These are phyloP conservation scores for Fusarium sacchari DNA, from an alignment of 2,329 filamentous ascomycete genomes.

Conservation along the genomic window DNA sequence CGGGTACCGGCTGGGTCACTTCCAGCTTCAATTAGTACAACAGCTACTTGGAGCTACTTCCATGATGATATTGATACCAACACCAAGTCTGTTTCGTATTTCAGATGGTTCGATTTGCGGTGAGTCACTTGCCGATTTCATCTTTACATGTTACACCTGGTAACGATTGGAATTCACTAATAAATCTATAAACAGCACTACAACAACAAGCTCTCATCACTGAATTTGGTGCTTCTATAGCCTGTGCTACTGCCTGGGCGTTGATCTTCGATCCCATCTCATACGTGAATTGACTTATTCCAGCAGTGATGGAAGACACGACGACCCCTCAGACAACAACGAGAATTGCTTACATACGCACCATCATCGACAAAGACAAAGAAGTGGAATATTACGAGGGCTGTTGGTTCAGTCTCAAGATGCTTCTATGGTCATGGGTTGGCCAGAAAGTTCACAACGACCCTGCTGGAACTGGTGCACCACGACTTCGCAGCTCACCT, in stretches of 20 bases:
- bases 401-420: not conserved
- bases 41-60: not conserved
- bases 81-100: not conserved
- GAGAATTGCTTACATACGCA: not conserved
- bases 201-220: not conserved
- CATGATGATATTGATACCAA: accelerated
- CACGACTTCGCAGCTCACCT: not conserved
- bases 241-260: accelerated
- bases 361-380: not conserved
- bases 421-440: not conserved
- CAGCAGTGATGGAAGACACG: not conserved
- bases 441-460: not conserved
- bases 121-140: not conserved
- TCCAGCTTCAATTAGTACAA: accelerated
- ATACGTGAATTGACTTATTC: not conserved
- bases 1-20: not conserved
- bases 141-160: accelerated
- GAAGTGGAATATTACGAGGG: not conserved
- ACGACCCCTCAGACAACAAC: accelerated
- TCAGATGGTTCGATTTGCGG: not conserved
- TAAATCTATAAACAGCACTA: accelerated
- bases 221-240: not conserved
- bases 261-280: accelerated
- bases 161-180: not conserved
- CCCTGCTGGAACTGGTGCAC: not conserved